Conservation (phyloP, 2,329 filamentous ascomycete genomes). For the Passalora sequoiae region DNA sequence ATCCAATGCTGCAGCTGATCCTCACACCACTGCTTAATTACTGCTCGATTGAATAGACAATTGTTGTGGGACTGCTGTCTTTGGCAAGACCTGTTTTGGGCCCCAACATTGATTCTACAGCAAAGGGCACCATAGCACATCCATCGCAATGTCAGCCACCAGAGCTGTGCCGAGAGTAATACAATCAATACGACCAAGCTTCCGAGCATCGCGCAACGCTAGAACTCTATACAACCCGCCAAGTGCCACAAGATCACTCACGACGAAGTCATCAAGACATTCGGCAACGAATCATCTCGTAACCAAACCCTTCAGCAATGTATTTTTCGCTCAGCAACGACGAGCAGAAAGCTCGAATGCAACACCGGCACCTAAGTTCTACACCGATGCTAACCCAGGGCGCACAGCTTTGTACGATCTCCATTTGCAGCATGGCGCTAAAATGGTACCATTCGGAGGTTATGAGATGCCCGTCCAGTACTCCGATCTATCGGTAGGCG, state of each 20-base stretch:
- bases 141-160: slow-evolving; percentile 16
- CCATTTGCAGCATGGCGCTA: slow-evolving; percentile 71
- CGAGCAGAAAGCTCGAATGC: slow-evolving; percentile 27
- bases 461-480: slow-evolving; percentile 94
- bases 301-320: too few species aligned
- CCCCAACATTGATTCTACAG: background rate
- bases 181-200: slow-evolving; percentile 10
- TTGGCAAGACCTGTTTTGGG: too few species aligned
- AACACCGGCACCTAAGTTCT: slow-evolving; percentile 28
- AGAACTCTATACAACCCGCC: slow-evolving; percentile 1
- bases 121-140: background rate
- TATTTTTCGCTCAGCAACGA: slow-evolving; percentile 17
- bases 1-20: too few species aligned
- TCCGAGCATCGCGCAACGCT: slow-evolving; percentile 4
- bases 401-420: slow-evolving; percentile 71
- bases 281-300: slow-evolving; percentile 17
- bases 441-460: slow-evolving; percentile 95
- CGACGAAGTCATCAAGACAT: slow-evolving; percentile 11
- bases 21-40: too few species aligned
- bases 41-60: too few species aligned
- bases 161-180: slow-evolving; percentile 10
- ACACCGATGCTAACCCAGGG: slow-evolving; percentile 28
- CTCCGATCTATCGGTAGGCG: slow-evolving; percentile 65
- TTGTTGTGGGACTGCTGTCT: too few species aligned
- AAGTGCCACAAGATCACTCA: slow-evolving; percentile 5